These are phyloP conservation scores for Colletotrichum destructivum DNA, from an alignment of 2,329 filamentous ascomycete genomes.

Conservation along the genomic window DNA sequence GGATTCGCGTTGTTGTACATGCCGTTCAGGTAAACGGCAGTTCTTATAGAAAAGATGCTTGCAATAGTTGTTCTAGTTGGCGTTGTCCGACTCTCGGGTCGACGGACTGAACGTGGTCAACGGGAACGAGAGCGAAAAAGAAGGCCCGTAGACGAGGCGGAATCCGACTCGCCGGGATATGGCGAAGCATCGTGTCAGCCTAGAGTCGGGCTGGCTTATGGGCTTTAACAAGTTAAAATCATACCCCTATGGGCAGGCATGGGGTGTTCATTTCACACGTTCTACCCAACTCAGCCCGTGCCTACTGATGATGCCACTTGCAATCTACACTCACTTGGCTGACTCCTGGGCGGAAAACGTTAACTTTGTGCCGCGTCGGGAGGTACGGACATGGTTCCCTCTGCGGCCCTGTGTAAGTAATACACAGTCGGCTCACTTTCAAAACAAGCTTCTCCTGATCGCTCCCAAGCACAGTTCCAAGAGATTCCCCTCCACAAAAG, in stretches of 20 bases:
- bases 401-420: too few relatives aligned
- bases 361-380: too few relatives aligned
- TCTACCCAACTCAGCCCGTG: too few relatives aligned
- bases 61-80: neutral
- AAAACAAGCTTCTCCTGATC: constrained; percentile 25
- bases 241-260: too few relatives aligned
- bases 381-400: too few relatives aligned
- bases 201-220: neutral
- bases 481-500: neutral
- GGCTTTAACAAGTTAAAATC: neutral
- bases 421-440: neutral
- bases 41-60: too few relatives aligned
- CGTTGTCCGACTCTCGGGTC: neutral
- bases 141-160: neutral
- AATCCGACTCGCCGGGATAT: neutral
- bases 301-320: too few relatives aligned
- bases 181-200: neutral
- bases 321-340: too few relatives aligned
- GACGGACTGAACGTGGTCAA: neutral
- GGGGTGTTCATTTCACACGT: too few relatives aligned
- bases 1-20: neutral
- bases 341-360: too few relatives aligned
- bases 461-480: neutral
- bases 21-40: too few relatives aligned
- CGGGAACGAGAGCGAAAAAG: neutral